phyloP scores from a whole-genome alignment of 352 stramenopile genomes.

The Saprolegnia parasitica region DNA sequence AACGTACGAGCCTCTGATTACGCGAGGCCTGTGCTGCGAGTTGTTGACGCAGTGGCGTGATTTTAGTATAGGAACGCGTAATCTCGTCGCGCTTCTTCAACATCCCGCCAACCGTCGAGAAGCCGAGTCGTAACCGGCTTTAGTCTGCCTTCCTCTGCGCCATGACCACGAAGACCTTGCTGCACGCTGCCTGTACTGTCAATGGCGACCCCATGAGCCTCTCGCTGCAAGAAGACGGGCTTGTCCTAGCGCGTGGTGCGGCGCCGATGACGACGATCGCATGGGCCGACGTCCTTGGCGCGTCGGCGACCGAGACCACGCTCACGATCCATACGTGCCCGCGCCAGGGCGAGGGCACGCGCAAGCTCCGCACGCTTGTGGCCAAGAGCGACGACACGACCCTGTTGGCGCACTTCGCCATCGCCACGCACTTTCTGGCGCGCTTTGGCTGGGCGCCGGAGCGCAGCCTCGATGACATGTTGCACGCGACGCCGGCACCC shows the following conservation, averaged over 20 bases:
- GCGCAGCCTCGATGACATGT: not conserved
- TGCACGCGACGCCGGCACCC: not conserved
- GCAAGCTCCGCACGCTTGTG: not conserved
- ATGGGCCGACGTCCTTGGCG: slow-evolving; percentile 19
- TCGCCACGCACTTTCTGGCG: not conserved
- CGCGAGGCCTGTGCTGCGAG: no score
- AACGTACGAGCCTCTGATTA: no score
- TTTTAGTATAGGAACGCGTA: no score
- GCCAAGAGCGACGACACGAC: not conserved
- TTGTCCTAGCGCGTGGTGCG: not conserved
- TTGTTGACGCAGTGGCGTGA: no score
- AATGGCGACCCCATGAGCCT: not conserved
- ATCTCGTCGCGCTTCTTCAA: no score
- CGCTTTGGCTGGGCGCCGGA: not conserved
- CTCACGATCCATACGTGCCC: not conserved
- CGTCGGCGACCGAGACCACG: not conserved
- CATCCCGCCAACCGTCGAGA: no score
- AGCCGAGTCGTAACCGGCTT: no score
- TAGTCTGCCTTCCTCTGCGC: no score
- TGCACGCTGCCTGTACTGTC: no score
- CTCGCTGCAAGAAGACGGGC: slow-evolving; percentile 1
- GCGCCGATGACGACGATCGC: not conserved
- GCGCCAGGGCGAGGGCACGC: not conserved
- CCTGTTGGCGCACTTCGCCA: not conserved
- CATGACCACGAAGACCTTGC: no score